Percentiles rank a stretch among this genome's conserved stretches.
phyloP scores from a whole-genome alignment of 2,329 filamentous ascomycete species.

The Colletotrichum karsti region DNA sequence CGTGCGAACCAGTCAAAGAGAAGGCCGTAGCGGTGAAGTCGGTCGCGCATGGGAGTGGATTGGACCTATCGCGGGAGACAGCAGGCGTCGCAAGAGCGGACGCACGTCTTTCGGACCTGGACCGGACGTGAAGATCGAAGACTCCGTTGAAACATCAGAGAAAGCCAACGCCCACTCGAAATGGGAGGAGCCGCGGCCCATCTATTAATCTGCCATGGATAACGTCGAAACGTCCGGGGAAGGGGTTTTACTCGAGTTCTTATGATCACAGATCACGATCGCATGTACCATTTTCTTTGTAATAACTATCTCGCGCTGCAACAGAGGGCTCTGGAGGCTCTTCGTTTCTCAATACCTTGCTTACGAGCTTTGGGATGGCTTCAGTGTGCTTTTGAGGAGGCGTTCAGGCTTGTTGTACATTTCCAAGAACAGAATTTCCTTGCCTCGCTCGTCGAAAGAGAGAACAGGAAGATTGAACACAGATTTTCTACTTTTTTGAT shows the following conservation, averaged over 20 bases:
- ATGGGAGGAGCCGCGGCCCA: slow-evolving; percentile 52
- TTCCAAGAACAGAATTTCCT: not conserved
- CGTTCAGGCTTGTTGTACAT: not conserved
- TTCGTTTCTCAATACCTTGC: slow-evolving; percentile 13
- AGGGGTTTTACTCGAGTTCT: not conserved
- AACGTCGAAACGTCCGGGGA: not conserved
- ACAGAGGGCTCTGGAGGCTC: not conserved
- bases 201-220: slow-evolving; percentile 42
- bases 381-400: not conserved
- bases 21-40: slow-evolving; percentile 72
- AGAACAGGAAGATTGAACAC: not conserved
- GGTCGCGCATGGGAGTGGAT: slow-evolving; percentile 77
- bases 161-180: slow-evolving; percentile 35
- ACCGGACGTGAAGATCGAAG: slow-evolving; percentile 45
- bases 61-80: slow-evolving; percentile 60
- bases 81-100: slow-evolving; percentile 58
- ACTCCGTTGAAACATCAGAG: slow-evolving; percentile 32
- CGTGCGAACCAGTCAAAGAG: slow-evolving; percentile 78
- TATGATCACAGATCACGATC: not conserved
- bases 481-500: not conserved
- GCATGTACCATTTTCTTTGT: slow-evolving; percentile 26
- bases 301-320: not conserved
- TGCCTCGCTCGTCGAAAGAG: not conserved
- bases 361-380: not conserved
- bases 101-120: slow-evolving; percentile 56